A percentile compares a stretch with the other conserved stretches of the same genome.
phyloP scores from a whole-genome alignment of 768 basidiomycete species.

The Suillus discolor region DNA sequence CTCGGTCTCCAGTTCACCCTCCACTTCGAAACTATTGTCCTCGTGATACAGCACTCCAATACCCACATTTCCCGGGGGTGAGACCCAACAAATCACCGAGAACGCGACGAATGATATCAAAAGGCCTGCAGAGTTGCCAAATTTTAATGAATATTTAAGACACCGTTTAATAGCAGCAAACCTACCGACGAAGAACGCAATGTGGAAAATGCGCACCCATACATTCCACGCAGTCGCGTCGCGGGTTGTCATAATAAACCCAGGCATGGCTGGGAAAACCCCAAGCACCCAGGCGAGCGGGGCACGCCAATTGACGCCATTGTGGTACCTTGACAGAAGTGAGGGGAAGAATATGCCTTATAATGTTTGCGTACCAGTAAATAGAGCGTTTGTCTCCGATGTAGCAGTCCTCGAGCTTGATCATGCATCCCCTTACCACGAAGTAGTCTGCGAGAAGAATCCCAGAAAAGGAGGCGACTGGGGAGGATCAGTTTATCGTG shows the following conservation, averaged over 20 bases:
- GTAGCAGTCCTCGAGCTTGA: slow-evolving; percentile 14
- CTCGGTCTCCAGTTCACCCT: background rate
- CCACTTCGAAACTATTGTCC: background rate
- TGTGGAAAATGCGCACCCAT: slow-evolving; percentile 22
- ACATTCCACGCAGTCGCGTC: slow-evolving; percentile 16
- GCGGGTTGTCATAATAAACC: slow-evolving; percentile 19
- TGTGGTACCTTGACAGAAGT: slow-evolving; percentile 11
- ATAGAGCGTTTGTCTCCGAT: slow-evolving; percentile 12
- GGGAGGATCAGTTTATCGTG: background rate
- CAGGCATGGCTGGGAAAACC: slow-evolving; percentile 18
- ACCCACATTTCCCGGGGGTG: background rate
- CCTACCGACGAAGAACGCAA: slow-evolving; percentile 21
- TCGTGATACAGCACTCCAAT: background rate
- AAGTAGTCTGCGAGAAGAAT: slow-evolving; percentile 18
- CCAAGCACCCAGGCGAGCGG: slow-evolving; percentile 17
- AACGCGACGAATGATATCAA: background rate
- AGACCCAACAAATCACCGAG: background rate
- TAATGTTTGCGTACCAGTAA: slow-evolving; percentile 12
- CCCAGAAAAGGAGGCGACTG: slow-evolving; percentile 13
- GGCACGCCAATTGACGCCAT: slow-evolving; percentile 16
- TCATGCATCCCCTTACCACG: slow-evolving; percentile 7
- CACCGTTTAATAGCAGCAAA: background rate
- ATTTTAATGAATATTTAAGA: background rate
- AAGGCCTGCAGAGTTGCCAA: background rate
- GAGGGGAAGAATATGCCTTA: background rate